phyloP scores from a whole-genome alignment of 169 alveolate genomes.

The Plasmodium knowlesi region DNA sequence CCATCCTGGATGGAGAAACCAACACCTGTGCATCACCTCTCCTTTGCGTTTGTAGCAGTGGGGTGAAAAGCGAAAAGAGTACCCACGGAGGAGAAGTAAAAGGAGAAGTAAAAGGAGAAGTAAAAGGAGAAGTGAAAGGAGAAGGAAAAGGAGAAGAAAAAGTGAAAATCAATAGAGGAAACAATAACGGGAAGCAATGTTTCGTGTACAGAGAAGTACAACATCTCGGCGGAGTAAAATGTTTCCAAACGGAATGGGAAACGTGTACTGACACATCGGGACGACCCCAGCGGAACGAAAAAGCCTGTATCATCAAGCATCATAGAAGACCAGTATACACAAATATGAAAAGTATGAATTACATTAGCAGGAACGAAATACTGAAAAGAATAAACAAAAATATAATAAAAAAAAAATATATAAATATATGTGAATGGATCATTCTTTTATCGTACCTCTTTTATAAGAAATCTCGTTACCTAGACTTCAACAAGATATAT shows the following conservation, averaged over 20 bases:
- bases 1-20: background rate
- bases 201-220: background rate
- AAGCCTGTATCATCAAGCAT: constrained; percentile 29
- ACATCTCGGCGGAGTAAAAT: background rate
- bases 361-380: background rate
- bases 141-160: too few relatives aligned
- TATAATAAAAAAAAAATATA: constrained; percentile 10
- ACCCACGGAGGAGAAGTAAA: background rate
- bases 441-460: constrained; percentile 27
- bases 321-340: constrained; percentile 2
- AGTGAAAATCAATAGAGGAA: background rate
- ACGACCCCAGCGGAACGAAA: background rate
- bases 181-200: background rate
- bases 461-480: constrained; percentile 48
- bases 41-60: background rate
- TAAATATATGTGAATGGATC: constrained; percentile 53
- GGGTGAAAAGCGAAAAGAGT: background rate
- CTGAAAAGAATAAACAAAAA: background rate
- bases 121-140: too few relatives aligned
- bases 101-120: too few relatives aligned
- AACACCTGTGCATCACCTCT: background rate
- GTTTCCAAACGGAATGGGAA: background rate
- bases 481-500: constrained; percentile 44
- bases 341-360: constrained; percentile 1
- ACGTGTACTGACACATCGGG: background rate